phyloP scores from a whole-genome alignment of 768 basidiomycete species.

The Suillus cothurnatus region DNA sequence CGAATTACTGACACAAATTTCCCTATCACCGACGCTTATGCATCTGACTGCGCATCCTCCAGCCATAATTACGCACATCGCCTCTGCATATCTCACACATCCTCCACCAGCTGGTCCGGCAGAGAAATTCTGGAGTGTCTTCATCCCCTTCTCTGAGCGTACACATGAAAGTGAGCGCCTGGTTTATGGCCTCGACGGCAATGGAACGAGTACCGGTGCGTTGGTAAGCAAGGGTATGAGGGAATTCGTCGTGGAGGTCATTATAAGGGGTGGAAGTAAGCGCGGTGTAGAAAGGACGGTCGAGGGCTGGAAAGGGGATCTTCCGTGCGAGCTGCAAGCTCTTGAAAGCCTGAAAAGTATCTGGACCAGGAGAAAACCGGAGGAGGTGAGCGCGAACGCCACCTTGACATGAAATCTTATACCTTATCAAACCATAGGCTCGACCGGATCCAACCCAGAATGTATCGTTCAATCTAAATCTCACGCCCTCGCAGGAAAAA shows the following conservation, averaged over 20 bases:
- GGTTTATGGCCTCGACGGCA: constrained; percentile 57
- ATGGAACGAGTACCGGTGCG: constrained; percentile 41
- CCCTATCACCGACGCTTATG: constrained; percentile 65
- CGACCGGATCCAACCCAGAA: constrained; percentile 64
- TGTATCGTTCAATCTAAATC: constrained; percentile 84
- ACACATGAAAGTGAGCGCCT: constrained; percentile 58
- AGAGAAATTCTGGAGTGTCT: constrained; percentile 82
- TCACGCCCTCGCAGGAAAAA: constrained; percentile 81
- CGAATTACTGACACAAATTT: constrained; percentile 57
- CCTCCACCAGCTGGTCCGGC: constrained; percentile 65
- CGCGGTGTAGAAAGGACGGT: constrained; percentile 59
- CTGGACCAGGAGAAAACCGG: constrained; percentile 39
- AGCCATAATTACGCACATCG: constrained; percentile 65
- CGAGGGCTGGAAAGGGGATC: constrained; percentile 58
- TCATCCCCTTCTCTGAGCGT: constrained; percentile 69
- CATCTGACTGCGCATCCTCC: constrained; percentile 74
- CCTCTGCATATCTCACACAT: constrained; percentile 67
- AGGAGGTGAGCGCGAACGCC: constrained; percentile 35
- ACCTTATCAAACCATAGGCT: constrained; percentile 24
- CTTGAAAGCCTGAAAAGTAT: constrained; percentile 55
- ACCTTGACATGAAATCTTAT: neutral
- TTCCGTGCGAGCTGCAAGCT: constrained; percentile 49
- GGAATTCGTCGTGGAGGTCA: constrained; percentile 65
- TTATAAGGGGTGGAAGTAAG: constrained; percentile 49
- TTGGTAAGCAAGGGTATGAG: constrained; percentile 32